Base-by-base conservation (phyloP, 192 early-diverging fungal genomes). In the Diversispora epigaea region DNA sequence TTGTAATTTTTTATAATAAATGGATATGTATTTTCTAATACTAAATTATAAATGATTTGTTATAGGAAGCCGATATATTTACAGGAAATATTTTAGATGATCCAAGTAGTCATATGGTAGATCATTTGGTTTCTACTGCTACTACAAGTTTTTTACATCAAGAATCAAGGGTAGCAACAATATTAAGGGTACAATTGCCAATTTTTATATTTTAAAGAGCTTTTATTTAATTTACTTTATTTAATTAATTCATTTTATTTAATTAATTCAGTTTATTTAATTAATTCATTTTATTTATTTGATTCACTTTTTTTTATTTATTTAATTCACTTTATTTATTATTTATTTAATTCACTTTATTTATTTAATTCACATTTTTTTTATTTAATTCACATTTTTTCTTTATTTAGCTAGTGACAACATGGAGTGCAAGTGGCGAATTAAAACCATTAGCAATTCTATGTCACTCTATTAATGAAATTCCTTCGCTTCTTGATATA, bases 81-180 rank as follows among this genome's bases (percentile, higher is more conserved):
- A 12, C 60, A 11, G 58, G 17, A 15, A 52, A 7, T 12, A 74
- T 64, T 32, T 41, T 74, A 41, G 45, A 50, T 12, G 60, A 64
- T 47, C 72, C 72, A 15, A 70, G 50, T 41, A 66, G 21, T n/a
- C 11, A 41, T 6, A 62, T 63, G 47, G 40, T 74, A 8, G 72
- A 74, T 64, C 45, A 62, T 40, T 41, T 74, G 12, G 61, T 74
- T 8, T 57, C 57, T 14, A 50, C 60, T 1, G 21, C 61, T n/a
- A 11, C n/a, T 4, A 45, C 60, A 40, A 6, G 21, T 32, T 74
- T 60, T 64, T 52, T 64, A 19, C 15, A 63, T 74, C 72, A 74
- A 25, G 72, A 74, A 63, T 64, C 72, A 44, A 32, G 72, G 40
- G 46, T 74, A 25, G 72, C 45, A 32, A 74, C 62, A 21, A 54